Evolutionary conservation across 306 rosid genomes (phyloP), one percentile per base, ranked within the genome.

Genomic region (Comarum palustre): DNA sequence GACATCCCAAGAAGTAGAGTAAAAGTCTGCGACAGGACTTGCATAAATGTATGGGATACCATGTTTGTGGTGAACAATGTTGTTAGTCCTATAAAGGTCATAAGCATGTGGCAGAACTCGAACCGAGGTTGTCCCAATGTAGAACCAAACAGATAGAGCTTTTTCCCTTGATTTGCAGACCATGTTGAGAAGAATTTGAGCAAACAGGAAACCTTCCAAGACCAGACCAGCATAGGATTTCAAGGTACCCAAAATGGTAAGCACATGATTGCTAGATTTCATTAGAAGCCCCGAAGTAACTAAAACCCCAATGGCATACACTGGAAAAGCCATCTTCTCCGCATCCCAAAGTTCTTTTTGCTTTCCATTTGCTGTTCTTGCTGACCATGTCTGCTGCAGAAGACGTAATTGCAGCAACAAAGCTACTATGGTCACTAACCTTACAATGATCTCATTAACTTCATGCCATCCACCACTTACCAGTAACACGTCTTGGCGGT

Each of bases 31-130:
- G 3, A 54, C 63, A 16, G 82, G 86, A 84, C 79, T 72, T 4
- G 86, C 91, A 58, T 78, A 84, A 6, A 74, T 62, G 82, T 80
- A 80, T n/a, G 83, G 63, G 7, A 45, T 77, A 27, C 9, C 38
- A 12, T 29, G 54, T 42, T 27, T 10, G 5, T 11, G 17, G 12
- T 8, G 64, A 51, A 34, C 80, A 70, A 25, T 16, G 54, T 2
- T 68, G 27, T 39, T 15, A 67, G 38, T 60, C 78, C 84, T 68
- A 75, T 79, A 87, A 74, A 90, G 81, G 78, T 83, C 89, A 72
- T 85, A 90, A 2, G 80, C 90, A 75, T 84, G 89, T 1, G 96
- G 92, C 10, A 87, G 34, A 14, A 86, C 55, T 50, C 86, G 82
- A 69, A 86, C 83, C 54, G 81, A 46, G 51, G 89, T 58, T 29